Base-by-base conservation (phyloP, 2,329 filamentous ascomycete genomes). In the Massarina eburnea region DNA sequence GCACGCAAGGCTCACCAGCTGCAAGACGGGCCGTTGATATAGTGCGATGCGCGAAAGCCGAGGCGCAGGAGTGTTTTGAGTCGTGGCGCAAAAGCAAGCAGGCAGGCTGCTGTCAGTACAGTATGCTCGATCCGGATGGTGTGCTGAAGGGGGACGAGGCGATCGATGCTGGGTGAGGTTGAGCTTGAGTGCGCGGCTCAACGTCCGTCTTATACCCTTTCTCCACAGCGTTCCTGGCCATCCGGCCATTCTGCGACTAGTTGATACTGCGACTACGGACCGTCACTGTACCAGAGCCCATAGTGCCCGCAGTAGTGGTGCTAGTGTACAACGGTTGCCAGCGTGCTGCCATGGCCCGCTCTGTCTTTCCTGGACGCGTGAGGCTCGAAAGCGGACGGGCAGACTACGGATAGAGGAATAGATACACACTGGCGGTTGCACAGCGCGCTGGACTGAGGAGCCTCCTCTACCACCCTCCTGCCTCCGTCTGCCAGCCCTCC, bases 31-130 rank as follows among this genome's bases (percentile, higher is more conserved):
- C 46, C 39, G 52, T 62, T 57, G 53, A 56, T 51, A 42, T 50
- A 48, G 53, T 41, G 50, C 48, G 52, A 48, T 52, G 58, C 52
- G 54, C 54, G 50, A 46, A 53, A 41, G 47, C 57, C 55, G 58
- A 62, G 53, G 49, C 52, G 51, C 39, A 49, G 50, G 49, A 53
- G 47, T 46, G 46, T 48, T 49, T 49, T 59, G 58, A 59, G 56
- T 57, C 51, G 66, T 64, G 66, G 65, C 52, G 43, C 53, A 69
- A 68, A 67, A 67, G 64, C 64, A 68, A 68, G 52, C 43, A 61
- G 52, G 43, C 33, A 43, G 35, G 56, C 51, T 51, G 47, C 36
- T 36, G 48, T 45, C 46, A 51, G 52, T 54, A 52, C 43, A 45
- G 51, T 46, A 48, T 41, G 45, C 52, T 34, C 39, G 47, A 50